Evolutionary conservation across 805 yeast genomes (phyloP).

Genomic region (Kuraishia cidri): DNA sequence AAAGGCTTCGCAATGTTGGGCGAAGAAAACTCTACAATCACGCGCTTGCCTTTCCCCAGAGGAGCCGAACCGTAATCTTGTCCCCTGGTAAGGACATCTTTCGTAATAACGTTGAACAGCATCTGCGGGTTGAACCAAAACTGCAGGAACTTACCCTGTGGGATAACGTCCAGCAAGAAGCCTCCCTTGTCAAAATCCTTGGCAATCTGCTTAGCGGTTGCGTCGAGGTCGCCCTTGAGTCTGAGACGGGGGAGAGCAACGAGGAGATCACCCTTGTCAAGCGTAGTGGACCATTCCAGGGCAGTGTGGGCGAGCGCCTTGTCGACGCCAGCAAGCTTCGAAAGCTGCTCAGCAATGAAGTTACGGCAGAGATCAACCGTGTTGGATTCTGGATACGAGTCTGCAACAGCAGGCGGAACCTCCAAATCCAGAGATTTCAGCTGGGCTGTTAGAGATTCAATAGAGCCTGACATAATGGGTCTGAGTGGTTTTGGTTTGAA

Average conservation of each 20-base stretch:
- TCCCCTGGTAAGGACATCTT: conserved; percentile 55
- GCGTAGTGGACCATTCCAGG: conserved; percentile 76
- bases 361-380: conserved; percentile 85
- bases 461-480: conserved; percentile 14
- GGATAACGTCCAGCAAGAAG: conserved; percentile 59
- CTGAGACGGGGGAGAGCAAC: conserved; percentile 89
- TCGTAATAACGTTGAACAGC: conserved; percentile 59
- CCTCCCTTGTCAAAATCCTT: conserved; percentile 65
- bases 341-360: conserved; percentile 74
- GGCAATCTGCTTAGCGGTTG: conserved; percentile 79
- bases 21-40: conserved; percentile 85
- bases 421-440: conserved; percentile 15
- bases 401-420: conserved; percentile 30
- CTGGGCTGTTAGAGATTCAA: conserved; percentile 13
- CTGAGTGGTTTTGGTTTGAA: neutral
- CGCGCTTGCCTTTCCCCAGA: conserved; percentile 61
- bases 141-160: conserved; percentile 88
- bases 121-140: conserved; percentile 69
- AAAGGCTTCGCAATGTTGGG: conserved; percentile 99
- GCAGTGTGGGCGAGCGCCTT: conserved; percentile 67
- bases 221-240: conserved; percentile 66
- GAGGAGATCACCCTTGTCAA: conserved; percentile 88
- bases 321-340: conserved; percentile 66
- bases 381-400: conserved; percentile 65
- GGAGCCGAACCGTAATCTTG: conserved; percentile 67